Evolutionary conservation across 2,329 filamentous ascomycete genomes (phyloP), one percentile per base, ranked within the genome.

Genomic region (Diaporthe sp.): DNA sequence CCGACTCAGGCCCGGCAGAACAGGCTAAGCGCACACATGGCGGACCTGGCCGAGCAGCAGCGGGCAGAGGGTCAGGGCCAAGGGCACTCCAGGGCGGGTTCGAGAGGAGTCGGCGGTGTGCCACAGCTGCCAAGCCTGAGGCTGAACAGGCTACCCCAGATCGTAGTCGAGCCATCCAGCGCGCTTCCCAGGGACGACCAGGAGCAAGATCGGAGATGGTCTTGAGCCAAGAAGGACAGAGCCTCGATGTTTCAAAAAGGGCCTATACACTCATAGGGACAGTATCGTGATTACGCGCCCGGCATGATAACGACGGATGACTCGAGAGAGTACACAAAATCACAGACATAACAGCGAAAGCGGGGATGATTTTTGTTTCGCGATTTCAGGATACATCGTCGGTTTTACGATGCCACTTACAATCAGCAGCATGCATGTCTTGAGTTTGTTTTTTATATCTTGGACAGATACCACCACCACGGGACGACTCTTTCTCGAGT

Each of bases 141-240:
- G 65, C 83, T 92, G 44, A 79, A 81, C 25, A 81, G 80, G 39
- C 81, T 92, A 37, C 91, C 91, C 4, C 87, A 88, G 77, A 92
- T 92, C 79, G 87, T 91, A 37, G 88, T 92, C 65, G 88, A 92
- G 79, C 88, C 88, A n/a, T 88, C 86, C 34, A 86, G 84, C 55
- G 84, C 84, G 7, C 80, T 80, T 68, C 82, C 85, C 22, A 61
- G 78, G 25, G 79, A 80, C 12, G 61, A 73, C 31, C 68, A 75
- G 34, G 57, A 69, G 9, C 25, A 73, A 31, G 55, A 69, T 19
- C 51, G n/a, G 57, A 57, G 62, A 22, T 75, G 37, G 59, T 51
- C 65, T 22, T 69, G 34, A 69, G 65, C n/a, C n/a, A 31, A 34
- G 25, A n/a, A 28, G 46, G 44, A 19, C 12, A 17, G 10, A 25